phyloP scores from a whole-genome alignment of 2,329 filamentous ascomycete species.

The Exutisphaerella laricina region DNA sequence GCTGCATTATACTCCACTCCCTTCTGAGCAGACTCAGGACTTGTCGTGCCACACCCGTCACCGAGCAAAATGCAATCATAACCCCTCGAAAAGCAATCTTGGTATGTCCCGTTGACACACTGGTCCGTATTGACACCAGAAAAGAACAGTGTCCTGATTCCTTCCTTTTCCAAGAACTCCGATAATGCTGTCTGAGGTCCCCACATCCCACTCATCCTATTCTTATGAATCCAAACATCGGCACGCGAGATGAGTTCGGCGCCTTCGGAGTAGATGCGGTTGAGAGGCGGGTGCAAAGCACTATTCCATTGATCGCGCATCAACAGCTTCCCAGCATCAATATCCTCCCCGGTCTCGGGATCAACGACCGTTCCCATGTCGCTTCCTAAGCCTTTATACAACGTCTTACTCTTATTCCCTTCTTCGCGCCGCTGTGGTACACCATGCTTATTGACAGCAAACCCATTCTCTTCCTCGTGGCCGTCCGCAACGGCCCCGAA shows the following conservation, averaged over 20 bases:
- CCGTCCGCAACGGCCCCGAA: constrained; percentile 28
- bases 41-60: constrained; percentile 52
- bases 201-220: constrained; percentile 56
- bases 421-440: constrained; percentile 9
- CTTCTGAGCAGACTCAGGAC: constrained; percentile 35
- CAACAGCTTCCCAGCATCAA: constrained; percentile 43
- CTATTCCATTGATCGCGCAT: constrained; percentile 55
- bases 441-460: constrained; percentile 26
- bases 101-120: constrained; percentile 53
- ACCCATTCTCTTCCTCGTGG: constrained; percentile 9
- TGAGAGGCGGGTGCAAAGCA: constrained; percentile 45
- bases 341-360: constrained; percentile 38
- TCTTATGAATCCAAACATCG: constrained; percentile 53
- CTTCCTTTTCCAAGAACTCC: constrained; percentile 37
- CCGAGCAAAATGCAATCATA: constrained; percentile 51
- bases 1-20: constrained; percentile 34
- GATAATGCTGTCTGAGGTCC: constrained; percentile 40
- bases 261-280: constrained; percentile 34
- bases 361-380: constrained; percentile 27
- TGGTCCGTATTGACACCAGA: constrained; percentile 58
- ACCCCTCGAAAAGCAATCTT: constrained; percentile 52
- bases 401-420: constrained; percentile 15
- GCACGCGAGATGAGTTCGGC: constrained; percentile 24
- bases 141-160: constrained; percentile 50
- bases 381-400: constrained; percentile 32